Evolutionary conservation across 169 alveolate genomes (phyloP).

Genomic region (Hepatocystis sp.): DNA sequence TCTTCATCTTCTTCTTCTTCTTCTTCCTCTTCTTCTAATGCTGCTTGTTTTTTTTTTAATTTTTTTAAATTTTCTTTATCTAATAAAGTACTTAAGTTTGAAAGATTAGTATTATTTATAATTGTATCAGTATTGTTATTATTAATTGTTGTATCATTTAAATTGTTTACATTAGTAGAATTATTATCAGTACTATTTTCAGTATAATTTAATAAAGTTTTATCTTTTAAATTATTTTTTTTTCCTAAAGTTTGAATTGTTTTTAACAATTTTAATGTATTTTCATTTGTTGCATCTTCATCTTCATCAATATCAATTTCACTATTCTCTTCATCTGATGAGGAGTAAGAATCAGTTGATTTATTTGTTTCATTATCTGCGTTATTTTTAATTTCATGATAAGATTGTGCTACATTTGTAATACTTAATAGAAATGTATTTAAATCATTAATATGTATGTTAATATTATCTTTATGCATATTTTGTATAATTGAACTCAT

Average conservation of each 20-base stretch:
- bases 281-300: constrained; percentile 73
- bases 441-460: constrained; percentile 33
- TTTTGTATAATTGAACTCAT: constrained; percentile 59
- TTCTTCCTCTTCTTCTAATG: constrained; percentile 32
- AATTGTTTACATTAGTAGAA: no score
- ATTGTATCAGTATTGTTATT: no score
- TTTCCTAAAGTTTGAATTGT: constrained; percentile 73
- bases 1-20: constrained; percentile 52
- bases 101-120: no score
- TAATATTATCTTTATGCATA: constrained; percentile 27
- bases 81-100: no score
- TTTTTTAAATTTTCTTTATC: no score
- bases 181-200: no score
- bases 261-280: constrained; percentile 62
- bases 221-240: constrained; percentile 57
- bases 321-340: constrained; percentile 64
- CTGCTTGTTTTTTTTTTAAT: no score
- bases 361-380: constrained; percentile 20
- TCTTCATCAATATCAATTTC: constrained; percentile 68
- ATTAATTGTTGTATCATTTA: no score
- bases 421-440: constrained; percentile 32
- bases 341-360: constrained; percentile 48
- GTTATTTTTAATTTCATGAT: constrained; percentile 30
- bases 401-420: constrained; percentile 35
- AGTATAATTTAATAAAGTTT: no score